Base-by-base conservation (phyloP, 305 asterid genomes). In the Fraxinus albicans region DNA sequence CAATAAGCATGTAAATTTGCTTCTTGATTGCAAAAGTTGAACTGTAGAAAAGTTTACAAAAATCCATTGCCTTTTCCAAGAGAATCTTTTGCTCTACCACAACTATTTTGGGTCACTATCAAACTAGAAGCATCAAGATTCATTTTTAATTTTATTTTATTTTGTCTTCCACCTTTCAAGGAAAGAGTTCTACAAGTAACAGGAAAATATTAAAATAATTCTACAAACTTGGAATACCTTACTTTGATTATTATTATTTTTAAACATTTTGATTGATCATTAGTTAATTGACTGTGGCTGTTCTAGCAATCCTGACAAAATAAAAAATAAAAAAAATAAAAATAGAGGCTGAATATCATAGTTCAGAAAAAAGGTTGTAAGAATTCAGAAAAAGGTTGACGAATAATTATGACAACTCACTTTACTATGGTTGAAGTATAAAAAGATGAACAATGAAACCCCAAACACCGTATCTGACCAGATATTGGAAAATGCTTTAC, bases 401-500 rank as follows among this genome's bases (percentile, higher is more conserved):
- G 79, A 0, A 60, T 79, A 53, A 9, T 76, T 38, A 83, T 76
- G 79, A 79, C 58, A 80, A 88, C 98, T 91, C 89, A 94, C 99
- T 89, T 93, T 91, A 89, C 85, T 90, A 86, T 90, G 93, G 87
- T 86, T 88, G 95, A 90, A 92, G 93, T 88, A 93, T 78, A 96
- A 89, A 84, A 96, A 92, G 88, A 90, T 50, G 90, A 96, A 96
- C 69, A 95, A 83, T 77, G 99, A 92, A 82, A 92, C 82, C 87
- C 98, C 99, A 87, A 91, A 96, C 87, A 92, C 94, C 84, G 87
- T 83, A 86, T 96, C 98, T 6, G 99, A 96, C 95, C 94, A 96
- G 84, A 96, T 96, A 90, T 96, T 95, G 76, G 99, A 98, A 87
- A 95, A 96, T 78, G 95, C 93, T 82, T 87, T 90, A 40, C 98